These are phyloP conservation scores for Euphorbia corollata DNA, from an alignment of 441 rosid species.

Conservation along the genomic window DNA sequence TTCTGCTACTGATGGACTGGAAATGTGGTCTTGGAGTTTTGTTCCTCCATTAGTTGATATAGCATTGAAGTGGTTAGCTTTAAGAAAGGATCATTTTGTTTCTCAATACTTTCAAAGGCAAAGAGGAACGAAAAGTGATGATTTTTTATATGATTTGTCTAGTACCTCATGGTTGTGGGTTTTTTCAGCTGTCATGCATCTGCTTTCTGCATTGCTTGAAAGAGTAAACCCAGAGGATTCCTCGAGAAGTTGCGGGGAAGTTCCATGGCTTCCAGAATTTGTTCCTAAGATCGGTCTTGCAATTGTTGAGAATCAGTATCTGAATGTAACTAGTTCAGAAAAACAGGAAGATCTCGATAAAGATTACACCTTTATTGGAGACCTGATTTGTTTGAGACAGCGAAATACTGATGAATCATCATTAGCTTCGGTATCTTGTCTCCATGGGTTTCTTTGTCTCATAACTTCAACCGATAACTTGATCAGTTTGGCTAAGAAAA, in stretches of 20 bases:
- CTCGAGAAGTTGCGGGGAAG: slow-evolving; percentile 23
- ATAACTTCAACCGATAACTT: slow-evolving; percentile 43
- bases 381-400: slow-evolving; percentile 52
- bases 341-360: slow-evolving; percentile 30
- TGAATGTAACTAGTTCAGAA: slow-evolving; percentile 24
- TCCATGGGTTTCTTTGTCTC: slow-evolving; percentile 47
- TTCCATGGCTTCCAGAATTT: slow-evolving; percentile 83
- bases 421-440: slow-evolving; percentile 65
- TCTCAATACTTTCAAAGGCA: slow-evolving; percentile 37
- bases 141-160: slow-evolving; percentile 26
- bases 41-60: slow-evolving; percentile 70
- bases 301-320: slow-evolving; percentile 51
- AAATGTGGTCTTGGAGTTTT: slow-evolving; percentile 75
- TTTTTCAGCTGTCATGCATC: slow-evolving; percentile 53
- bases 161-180: slow-evolving; percentile 54
- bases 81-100: slow-evolving; percentile 24
- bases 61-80: slow-evolving; percentile 60
- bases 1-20: slow-evolving; percentile 25
- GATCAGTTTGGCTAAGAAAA: slow-evolving; percentile 48
- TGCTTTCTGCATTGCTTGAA: slow-evolving; percentile 65
- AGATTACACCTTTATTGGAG: slow-evolving; percentile 41
- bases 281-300: slow-evolving; percentile 76
- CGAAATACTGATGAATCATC: slow-evolving; percentile 41
- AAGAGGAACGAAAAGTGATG: slow-evolving; percentile 27
- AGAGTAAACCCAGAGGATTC: slow-evolving; percentile 41